phyloP scores from a whole-genome alignment of 345 rosid genomes.

The Eucalyptus paniculata region DNA sequence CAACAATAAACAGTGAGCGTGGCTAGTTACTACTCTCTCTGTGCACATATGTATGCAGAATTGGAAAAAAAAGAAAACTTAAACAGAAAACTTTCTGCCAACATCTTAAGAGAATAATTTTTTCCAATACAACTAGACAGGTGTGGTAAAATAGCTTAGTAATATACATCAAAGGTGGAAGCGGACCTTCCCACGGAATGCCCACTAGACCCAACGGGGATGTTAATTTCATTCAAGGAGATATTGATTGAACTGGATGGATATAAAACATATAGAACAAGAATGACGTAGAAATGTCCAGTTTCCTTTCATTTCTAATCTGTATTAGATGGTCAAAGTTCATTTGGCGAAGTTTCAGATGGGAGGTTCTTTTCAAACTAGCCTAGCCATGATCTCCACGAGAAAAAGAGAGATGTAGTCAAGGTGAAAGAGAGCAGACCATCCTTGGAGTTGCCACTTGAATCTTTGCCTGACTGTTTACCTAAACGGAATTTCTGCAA shows the following conservation, averaged over 20 bases:
- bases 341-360: not conserved
- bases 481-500: conserved; percentile 85
- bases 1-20: not conserved
- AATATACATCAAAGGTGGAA: not conserved
- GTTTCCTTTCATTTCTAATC: not conserved
- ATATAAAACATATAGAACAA: not conserved
- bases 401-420: not conserved
- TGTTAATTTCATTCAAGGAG: not conserved
- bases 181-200: not conserved
- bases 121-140: not conserved
- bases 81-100: not conserved
- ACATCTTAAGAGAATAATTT: not conserved
- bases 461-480: conserved; percentile 78
- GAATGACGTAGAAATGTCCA: not conserved
- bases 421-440: conserved; percentile 20
- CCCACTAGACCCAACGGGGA: not conserved
- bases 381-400: not conserved
- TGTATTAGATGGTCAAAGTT: not conserved
- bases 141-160: not conserved
- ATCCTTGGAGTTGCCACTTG: conserved; percentile 71
- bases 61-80: not conserved
- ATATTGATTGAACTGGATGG: not conserved
- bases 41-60: not conserved
- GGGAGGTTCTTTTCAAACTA: not conserved
- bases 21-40: not conserved